Conservation (phyloP, 2,329 filamentous ascomycete genomes). For the Colletotrichum sp. region DNA sequence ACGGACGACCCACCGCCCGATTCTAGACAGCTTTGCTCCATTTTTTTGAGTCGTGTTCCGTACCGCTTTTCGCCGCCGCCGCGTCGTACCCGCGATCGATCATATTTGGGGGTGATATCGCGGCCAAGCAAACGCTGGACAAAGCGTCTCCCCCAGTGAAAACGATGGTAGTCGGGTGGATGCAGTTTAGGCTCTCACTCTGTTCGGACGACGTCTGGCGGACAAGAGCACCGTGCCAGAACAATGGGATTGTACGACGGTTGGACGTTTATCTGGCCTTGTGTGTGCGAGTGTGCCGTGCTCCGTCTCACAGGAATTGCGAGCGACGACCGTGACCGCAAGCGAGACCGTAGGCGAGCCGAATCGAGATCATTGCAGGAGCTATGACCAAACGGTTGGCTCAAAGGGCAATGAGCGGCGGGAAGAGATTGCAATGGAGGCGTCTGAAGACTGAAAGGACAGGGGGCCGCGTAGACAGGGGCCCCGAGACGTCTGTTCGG, state of each 20-base stretch:
- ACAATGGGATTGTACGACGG: conserved; percentile 8
- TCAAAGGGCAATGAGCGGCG: background rate
- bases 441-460: background rate
- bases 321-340: background rate
- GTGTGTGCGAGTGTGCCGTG: background rate
- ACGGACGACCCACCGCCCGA: background rate
- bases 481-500: background rate
- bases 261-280: background rate
- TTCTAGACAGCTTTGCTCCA: conserved; percentile 8
- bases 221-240: background rate
- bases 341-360: background rate
- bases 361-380: background rate
- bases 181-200: background rate
- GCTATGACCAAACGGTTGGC: background rate
- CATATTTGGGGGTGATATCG: conserved; percentile 13
- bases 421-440: background rate
- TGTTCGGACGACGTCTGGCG: conserved; percentile 13
- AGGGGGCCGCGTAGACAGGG: background rate
- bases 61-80: conserved; percentile 10
- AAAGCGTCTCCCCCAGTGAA: background rate
- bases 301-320: background rate
- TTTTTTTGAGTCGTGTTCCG: conserved; percentile 12
- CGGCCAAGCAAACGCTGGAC: background rate
- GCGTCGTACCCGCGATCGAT: conserved; percentile 14
- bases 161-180: conserved; percentile 6